Conservation (phyloP, 371 early-diverging fungal species). For the Mucor racemosus region DNA sequence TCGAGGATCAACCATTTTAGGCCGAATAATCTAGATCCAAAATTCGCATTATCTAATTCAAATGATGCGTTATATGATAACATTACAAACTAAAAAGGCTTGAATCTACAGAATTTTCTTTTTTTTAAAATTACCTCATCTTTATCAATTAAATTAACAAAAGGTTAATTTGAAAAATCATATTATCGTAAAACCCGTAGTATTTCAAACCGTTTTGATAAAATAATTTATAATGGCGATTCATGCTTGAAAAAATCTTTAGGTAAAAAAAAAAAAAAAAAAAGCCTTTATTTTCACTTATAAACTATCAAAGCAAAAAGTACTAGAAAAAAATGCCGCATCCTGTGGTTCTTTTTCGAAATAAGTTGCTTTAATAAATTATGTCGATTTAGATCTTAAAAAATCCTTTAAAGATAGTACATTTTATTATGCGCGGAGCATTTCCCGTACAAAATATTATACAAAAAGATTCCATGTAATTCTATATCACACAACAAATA, state of each 20-base stretch:
- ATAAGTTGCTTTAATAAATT: neutral
- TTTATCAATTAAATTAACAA: neutral
- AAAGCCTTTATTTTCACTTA: neutral
- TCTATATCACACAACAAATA: neutral
- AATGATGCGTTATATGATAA: neutral
- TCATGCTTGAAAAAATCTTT: neutral
- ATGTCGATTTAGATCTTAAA: neutral
- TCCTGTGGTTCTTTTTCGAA: neutral
- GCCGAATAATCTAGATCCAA: neutral
- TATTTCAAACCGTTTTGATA: neutral
- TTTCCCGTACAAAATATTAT: neutral
- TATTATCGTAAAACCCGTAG: neutral
- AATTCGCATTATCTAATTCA: neutral
- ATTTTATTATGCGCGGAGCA: neutral
- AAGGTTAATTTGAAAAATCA: too few species aligned
- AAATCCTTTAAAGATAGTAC: neutral
- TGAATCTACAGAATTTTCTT: neutral
- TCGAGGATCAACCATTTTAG: too few species aligned
- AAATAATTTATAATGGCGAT: neutral
- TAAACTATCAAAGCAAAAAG: neutral
- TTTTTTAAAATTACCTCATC: neutral
- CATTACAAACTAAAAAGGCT: neutral
- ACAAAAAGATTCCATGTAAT: slow-evolving; percentile 1
- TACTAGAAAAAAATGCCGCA: neutral
- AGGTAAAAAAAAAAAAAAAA: neutral